These are phyloP conservation scores for Turnera subulata DNA, from an alignment of 345 rosid genomes.

Conservation along the genomic window DNA sequence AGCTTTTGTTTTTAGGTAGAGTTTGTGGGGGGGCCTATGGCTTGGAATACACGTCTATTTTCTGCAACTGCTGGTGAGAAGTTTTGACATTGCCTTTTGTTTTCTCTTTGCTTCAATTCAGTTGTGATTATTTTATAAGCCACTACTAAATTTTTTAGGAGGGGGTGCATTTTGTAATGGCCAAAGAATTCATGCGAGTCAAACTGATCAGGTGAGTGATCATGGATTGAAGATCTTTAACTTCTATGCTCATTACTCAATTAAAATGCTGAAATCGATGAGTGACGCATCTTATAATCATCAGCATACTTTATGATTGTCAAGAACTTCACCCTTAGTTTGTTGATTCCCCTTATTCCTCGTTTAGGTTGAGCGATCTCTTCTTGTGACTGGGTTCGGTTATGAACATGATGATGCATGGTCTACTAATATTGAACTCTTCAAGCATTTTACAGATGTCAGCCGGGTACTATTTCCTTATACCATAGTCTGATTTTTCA, in stretches of 20 bases:
- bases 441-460: constrained; percentile 89
- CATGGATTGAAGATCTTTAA: neutral
- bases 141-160: constrained; percentile 38
- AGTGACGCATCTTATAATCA: too few species aligned
- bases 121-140: constrained; percentile 15
- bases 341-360: constrained; percentile 2
- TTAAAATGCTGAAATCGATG: too few species aligned
- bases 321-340: neutral
- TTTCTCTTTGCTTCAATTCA: neutral
- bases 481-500: neutral
- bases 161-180: constrained; percentile 97
- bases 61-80: constrained; percentile 80
- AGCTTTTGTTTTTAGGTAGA: constrained; percentile 55
- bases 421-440: constrained; percentile 79
- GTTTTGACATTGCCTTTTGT: constrained; percentile 1
- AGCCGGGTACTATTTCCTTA: constrained; percentile 51
- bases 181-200: constrained; percentile 66
- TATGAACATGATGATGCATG: constrained; percentile 94
- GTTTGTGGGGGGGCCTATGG: constrained; percentile 95
- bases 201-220: constrained; percentile 59
- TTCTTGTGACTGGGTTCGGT: constrained; percentile 96
- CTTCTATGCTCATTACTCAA: neutral
- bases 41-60: constrained; percentile 84
- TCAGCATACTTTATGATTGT: too few species aligned
- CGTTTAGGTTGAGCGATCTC: constrained; percentile 79